Evolutionary conservation across 2,329 filamentous ascomycete genomes (phyloP).

Genomic region (Neonectria hederae): DNA sequence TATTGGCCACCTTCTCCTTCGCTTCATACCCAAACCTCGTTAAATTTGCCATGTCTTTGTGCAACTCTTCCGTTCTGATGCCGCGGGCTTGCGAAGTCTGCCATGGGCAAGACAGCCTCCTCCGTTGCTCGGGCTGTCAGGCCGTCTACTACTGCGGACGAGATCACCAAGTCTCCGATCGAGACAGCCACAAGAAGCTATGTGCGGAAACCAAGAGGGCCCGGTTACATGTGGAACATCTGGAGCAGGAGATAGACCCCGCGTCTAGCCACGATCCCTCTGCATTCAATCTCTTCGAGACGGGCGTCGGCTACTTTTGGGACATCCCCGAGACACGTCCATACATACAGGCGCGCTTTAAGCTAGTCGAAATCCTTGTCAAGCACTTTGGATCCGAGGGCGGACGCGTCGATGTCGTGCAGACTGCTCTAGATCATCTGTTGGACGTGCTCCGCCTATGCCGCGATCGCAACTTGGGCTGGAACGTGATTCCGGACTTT

Average conservation of each 20-base stretch:
- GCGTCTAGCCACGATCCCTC: constrained; percentile 39
- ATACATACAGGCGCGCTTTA: constrained; percentile 53
- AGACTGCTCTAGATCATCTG: constrained; percentile 50
- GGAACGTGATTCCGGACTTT: constrained; percentile 51
- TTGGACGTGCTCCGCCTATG: constrained; percentile 56
- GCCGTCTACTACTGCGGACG: constrained; percentile 56
- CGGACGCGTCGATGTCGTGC: constrained; percentile 41
- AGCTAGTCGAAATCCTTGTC: constrained; percentile 45
- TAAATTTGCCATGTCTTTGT: neutral
- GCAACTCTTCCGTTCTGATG: neutral
- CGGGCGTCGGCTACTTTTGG: constrained; percentile 54
- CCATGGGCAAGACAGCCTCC: constrained; percentile 14
- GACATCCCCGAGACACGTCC: constrained; percentile 50
- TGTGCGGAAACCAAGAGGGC: constrained; percentile 52
- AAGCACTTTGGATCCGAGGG: constrained; percentile 40
- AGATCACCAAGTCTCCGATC: constrained; percentile 54
- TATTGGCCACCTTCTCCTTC: neutral
- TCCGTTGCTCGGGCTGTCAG: constrained; percentile 54
- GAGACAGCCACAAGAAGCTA: constrained; percentile 49
- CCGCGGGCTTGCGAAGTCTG: constrained; percentile 34
- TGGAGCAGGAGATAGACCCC: constrained; percentile 52
- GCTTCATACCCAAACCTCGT: neutral
- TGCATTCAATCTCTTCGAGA: constrained; percentile 50
- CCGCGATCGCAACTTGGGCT: constrained; percentile 56
- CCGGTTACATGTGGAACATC: constrained; percentile 41